Base-by-base conservation (phyloP, 2,329 filamentous ascomycete genomes). In the Zasmidium cellare region DNA sequence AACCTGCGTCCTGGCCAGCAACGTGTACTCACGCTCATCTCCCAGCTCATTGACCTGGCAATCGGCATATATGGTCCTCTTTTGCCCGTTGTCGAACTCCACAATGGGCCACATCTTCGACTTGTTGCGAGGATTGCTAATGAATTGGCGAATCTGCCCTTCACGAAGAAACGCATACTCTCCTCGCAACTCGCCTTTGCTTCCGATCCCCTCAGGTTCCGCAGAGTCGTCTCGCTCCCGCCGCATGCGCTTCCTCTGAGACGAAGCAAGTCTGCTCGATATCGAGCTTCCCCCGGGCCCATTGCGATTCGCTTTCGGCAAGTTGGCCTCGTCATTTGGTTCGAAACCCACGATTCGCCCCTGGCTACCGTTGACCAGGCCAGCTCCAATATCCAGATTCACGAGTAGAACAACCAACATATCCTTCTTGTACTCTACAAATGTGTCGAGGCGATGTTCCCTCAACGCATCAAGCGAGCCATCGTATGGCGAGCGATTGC, bases 1-100 rank as follows among this genome's bases (percentile, higher is more conserved):
- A 3, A 88, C 77, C 66, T 88, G 86, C 0, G 84, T 85, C 18
- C 86, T 77, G 19, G 87, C 80, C 3, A 89, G 72, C 1, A 84
- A 87, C 76, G 87, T 82, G 2, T 85, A 84, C 72, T 88, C 83
- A 3, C 78, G 79, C 68, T 86, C 65, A 87, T 79, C 0, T 86
- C 86, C 82, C 85, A 82, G 61, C 53, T 81, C 73, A 18, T 74
- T 77, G 24, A 82, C 69, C 9, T 76, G 75, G 65, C 82, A 85
- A 12, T 81, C 75, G 0, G 84, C 77, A 35, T 75, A 79, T 23
- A 87, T 82, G 0, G 78, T 78, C 2, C 72, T 69, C 2, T 61
- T 67, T 1, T 80, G 63, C 0, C 79, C 79, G 55, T 84, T 84
- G 24, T 77, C 71, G 59, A 87, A 87, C 0, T 65, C 63, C 2